A percentile compares a stretch with the other conserved stretches of the same genome.
These are phyloP conservation scores for Hura crepitans DNA, from an alignment of 441 rosid genomes.

Conservation along the genomic window DNA sequence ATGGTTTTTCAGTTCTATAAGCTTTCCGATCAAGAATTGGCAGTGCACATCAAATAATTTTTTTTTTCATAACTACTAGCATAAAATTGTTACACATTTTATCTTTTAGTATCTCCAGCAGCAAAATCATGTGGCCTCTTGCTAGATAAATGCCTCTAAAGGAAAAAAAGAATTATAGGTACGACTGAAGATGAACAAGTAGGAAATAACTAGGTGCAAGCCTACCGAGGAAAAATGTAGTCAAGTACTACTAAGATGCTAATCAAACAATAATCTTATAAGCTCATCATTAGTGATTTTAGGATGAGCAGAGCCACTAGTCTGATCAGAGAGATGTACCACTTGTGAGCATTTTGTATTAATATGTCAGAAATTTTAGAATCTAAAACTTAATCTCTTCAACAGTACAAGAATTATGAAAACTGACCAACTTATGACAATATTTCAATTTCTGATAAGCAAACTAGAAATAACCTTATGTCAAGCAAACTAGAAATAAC, in stretches of 20 bases:
- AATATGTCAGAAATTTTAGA: not conserved
- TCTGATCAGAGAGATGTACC: not conserved
- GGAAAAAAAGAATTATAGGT: not conserved
- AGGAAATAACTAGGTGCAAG: not conserved
- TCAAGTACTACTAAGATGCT: not conserved
- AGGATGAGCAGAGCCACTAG: not conserved
- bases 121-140: not conserved
- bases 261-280: not conserved
- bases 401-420: not conserved
- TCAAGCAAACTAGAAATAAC: slow-evolving; percentile 11
- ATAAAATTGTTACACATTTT: not conserved
- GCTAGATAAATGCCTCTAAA: not conserved
- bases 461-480: slow-evolving; percentile 26
- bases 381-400: not conserved
- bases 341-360: not conserved
- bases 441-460: not conserved
- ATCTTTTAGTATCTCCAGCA: not conserved
- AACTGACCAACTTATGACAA: not conserved
- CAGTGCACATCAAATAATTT: not conserved
- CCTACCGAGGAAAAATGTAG: not conserved
- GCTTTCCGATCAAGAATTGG: not conserved
- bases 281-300: not conserved
- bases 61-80: not conserved
- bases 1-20: not conserved
- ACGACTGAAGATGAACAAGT: not conserved